phyloP scores from a whole-genome alignment of 441 rosid genomes.

The Euphorbia schlechtendalii region DNA sequence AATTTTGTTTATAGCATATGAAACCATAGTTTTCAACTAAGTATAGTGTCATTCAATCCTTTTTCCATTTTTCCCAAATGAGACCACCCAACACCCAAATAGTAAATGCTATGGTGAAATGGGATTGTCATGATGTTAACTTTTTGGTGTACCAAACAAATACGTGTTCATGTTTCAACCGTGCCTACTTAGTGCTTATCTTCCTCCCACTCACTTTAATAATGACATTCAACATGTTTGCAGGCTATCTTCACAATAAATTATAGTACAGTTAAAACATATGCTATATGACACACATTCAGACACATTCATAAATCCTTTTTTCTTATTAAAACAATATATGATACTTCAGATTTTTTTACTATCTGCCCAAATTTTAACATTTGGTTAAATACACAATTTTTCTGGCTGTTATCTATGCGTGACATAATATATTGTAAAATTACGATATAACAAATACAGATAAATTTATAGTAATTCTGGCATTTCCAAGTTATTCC shows the following conservation, averaged over 20 bases:
- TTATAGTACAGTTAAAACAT: background rate
- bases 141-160: background rate
- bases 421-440: no score
- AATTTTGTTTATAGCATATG: no score
- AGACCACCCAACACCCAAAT: background rate
- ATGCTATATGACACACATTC: background rate
- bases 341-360: no score
- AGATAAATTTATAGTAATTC: no score
- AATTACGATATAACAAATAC: no score
- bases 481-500: no score
- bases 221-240: background rate
- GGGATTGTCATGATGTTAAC: background rate
- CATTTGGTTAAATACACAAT: no score
- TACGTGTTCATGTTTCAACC: slow-evolving; percentile 1
- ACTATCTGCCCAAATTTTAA: no score
- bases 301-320: background rate
- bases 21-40: no score
- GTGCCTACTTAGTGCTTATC: background rate
- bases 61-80: background rate
- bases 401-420: no score
- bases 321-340: no score
- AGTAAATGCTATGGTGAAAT: background rate
- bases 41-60: background rate
- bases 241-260: background rate
- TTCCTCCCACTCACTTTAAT: background rate